A percentile compares a stretch with the other conserved stretches of the same genome.
phyloP scores from a whole-genome alignment of 2,329 filamentous ascomycete genomes.

The Ilyonectria destructans region DNA sequence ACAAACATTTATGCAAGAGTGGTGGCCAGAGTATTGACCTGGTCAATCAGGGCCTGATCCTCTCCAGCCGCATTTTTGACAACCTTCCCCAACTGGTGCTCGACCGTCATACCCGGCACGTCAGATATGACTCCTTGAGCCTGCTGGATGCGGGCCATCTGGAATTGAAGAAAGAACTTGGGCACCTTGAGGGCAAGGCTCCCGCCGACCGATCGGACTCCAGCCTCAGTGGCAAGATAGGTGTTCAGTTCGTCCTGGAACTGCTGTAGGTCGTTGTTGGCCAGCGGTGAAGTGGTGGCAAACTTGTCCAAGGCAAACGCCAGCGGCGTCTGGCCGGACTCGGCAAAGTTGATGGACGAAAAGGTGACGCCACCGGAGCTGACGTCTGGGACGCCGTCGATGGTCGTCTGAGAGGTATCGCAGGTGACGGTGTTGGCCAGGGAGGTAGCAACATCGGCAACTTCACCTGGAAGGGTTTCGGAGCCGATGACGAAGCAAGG shows the following conservation, averaged over 20 bases:
- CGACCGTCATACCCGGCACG: constrained; percentile 67
- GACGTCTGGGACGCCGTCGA: constrained; percentile 71
- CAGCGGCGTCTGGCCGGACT: constrained; percentile 64
- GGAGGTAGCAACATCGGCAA: constrained; percentile 58
- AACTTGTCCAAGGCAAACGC: constrained; percentile 70
- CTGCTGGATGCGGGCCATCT: constrained; percentile 72
- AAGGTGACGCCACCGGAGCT: constrained; percentile 66
- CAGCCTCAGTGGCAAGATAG: constrained; percentile 74
- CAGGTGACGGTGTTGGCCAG: constrained; percentile 67
- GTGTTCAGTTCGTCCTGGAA: constrained; percentile 71
- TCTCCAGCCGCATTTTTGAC: constrained; percentile 69
- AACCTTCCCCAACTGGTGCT: constrained; percentile 73
- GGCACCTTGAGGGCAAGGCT: constrained; percentile 72
- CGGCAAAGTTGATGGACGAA: constrained; percentile 71
- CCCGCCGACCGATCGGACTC: constrained; percentile 69
- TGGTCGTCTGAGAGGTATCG: constrained; percentile 62
- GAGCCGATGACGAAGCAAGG: constrained; percentile 72
- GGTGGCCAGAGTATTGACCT: constrained; percentile 64
- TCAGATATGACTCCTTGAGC: constrained; percentile 71
- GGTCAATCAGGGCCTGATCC: constrained; percentile 64
- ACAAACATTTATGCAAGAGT: constrained; percentile 38
- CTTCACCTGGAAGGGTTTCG: constrained; percentile 66
- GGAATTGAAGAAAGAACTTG: constrained; percentile 75
- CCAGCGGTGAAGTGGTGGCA: constrained; percentile 66
- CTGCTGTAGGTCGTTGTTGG: constrained; percentile 63